Base-by-base conservation (phyloP, 2,329 filamentous ascomycete species). In the Trichoderma gracile region DNA sequence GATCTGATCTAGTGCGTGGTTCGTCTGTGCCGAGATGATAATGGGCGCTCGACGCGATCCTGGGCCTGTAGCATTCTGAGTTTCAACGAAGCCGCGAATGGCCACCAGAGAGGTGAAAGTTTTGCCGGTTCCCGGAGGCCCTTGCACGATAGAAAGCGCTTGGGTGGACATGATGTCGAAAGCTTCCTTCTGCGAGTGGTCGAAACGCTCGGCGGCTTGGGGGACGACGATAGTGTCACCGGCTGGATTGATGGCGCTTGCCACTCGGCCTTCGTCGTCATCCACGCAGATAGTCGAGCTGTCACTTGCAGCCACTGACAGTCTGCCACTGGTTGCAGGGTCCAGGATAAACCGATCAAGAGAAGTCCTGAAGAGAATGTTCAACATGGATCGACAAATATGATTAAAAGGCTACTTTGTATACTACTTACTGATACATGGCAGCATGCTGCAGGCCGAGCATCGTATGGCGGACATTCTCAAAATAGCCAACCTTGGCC, bases 1-100 rank as follows among this genome's bases (percentile, higher is more conserved):
- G 0, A 97, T 80, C 72, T 97, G 93, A 69, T 97, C 93, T 0
- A 97, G 78, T 0, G 93, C 93, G 75, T 97, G 92, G 65, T 97
- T 97, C 0, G 93, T 97, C 70, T 97, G 92, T 8, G 92, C 92
- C 0, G 92, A 85, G 3, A 97, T 81, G 21, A 97, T 82, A 33
- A 97, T 87, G 0, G 91, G 91, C 9, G 87, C 83, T 3, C 52
- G 45, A 15, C 49, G 52, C 64, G 89, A 86, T 25, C 6, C 17
- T 0, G 76, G 79, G 1, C 72, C 70, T 2, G 74, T 73, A 14
- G 12, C 33, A 71, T 85, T 81, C 60, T 93, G 78, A 1, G 89
- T 80, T 53, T 84, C 86, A 1, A 76, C 57, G 3, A 71, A 67
- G 33, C 73, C 75, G 15, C 74, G 68, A 10, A 97, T 74, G 0